Evolutionary conservation across 805 yeast species (phyloP), one percentile per base, ranked within the genome.

Genomic region (Sugiyamaella chiloensis): DNA sequence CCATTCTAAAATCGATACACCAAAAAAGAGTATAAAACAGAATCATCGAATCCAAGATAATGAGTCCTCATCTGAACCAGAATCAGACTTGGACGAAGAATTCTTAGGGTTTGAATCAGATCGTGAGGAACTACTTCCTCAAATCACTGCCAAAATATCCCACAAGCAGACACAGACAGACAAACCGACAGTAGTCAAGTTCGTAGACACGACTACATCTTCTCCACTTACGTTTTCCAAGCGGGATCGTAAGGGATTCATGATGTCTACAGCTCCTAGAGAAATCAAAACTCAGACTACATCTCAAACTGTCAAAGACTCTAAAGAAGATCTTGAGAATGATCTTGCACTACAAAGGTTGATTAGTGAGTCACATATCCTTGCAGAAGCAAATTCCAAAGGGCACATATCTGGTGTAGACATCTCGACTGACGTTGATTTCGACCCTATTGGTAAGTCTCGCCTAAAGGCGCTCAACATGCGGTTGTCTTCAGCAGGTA

Each of bases 331-430:
- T 54, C 60, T 83, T 48, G 77, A 80, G 47, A 81, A 85, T 59
- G 91, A 84, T 60, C 57, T 83, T 26, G 85, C 79, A 47, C 70
- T 85, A 35, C 88, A 85, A 57, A 65, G 90, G 42, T 69, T 85
- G 19, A 68, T 85, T 24, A 71, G 71, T 50, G 91, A 85, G 61
- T 82, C 89, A 0, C 89, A 84, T 57, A 81, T 85, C 37, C 67
- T 71, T 20, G 59, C 65, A 2, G 68, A 65, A 39, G 64, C 65
- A 16, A 32, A 53, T 23, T 46, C 55, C 24, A 48, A 52, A 19
- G 54, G 56, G 32, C 59, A 58, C 44, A 58, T 37, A 39, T 40
- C 63, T 0, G 70, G 71, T 3, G 69, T 67, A 1, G 69, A 65
- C 35, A 60, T 63, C 14, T 58, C 64, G 21, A 55, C 51, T 8